These are phyloP conservation scores for Metarhizium robertsii DNA, from an alignment of 2,329 filamentous ascomycete genomes.

Conservation along the genomic window DNA sequence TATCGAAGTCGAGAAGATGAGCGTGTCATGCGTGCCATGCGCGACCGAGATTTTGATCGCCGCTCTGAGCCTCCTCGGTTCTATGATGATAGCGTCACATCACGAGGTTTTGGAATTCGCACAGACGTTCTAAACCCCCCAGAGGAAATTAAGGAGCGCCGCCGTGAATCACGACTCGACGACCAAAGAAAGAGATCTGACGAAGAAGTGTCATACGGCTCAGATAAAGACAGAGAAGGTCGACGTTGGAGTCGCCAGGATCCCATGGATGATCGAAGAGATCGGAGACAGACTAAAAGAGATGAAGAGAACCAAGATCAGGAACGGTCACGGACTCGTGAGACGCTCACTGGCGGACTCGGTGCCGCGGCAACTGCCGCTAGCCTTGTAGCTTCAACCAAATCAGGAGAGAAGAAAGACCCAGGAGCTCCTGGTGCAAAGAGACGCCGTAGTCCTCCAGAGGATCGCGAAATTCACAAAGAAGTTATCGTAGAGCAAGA, in stretches of 20 bases:
- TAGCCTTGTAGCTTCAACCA: conserved; percentile 29
- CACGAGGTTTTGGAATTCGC: conserved; percentile 44
- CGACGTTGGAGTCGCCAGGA: conserved; percentile 16
- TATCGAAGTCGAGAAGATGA: conserved; percentile 41
- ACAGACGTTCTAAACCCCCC: conserved; percentile 27
- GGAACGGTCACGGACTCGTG: conserved; percentile 33
- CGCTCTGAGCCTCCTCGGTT: conserved; percentile 24
- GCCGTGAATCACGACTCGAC: conserved; percentile 19
- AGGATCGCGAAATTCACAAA: conserved; percentile 17
- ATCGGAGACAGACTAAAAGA: conserved; percentile 20
- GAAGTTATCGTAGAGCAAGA: conserved; percentile 13
- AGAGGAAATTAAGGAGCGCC: conserved; percentile 33
- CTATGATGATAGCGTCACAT: conserved; percentile 35
- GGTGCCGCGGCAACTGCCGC: conserved; percentile 40
- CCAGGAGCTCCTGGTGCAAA: conserved; percentile 19
- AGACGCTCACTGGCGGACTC: conserved; percentile 38
- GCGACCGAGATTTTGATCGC: conserved; percentile 28
- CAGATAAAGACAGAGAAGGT: conserved; percentile 20
- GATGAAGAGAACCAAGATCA: conserved; percentile 22
- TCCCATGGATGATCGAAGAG: conserved; percentile 17
- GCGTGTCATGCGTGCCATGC: conserved; percentile 30
- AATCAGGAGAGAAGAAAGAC: conserved; percentile 27
- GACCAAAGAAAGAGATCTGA: conserved; percentile 21
- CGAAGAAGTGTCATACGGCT: conserved; percentile 18
- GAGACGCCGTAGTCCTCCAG: conserved; percentile 21